Conservation (phyloP, 1,139 yeast genomes). For the Tardiomyces depauwii region DNA sequence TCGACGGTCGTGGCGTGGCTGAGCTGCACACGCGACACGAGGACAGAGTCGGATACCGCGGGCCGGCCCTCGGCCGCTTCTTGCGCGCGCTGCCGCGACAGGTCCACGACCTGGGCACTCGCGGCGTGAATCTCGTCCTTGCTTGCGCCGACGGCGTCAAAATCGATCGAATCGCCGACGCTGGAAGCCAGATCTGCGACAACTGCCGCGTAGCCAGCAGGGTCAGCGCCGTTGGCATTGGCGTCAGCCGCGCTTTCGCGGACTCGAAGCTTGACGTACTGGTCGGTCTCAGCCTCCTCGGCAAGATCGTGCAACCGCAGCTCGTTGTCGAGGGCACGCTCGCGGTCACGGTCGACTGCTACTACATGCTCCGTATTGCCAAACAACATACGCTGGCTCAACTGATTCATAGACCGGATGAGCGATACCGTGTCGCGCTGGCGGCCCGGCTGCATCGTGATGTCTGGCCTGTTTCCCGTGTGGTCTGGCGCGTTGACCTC, state of each 20-base stretch:
- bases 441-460: constrained; percentile 60
- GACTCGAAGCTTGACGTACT: constrained; percentile 40
- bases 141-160: constrained; percentile 2
- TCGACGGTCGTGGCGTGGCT: constrained; percentile 61
- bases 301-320: constrained; percentile 54
- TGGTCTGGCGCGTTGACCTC: constrained; percentile 68
- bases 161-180: constrained; percentile 1
- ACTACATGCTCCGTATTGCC: not conserved
- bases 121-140: not conserved
- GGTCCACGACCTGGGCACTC: not conserved
- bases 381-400: constrained; percentile 60
- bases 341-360: constrained; percentile 7
- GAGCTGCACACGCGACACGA: constrained; percentile 17
- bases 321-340: constrained; percentile 36
- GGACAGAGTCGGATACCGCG: not conserved
- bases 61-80: constrained; percentile 9
- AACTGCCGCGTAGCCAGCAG: constrained; percentile 1
- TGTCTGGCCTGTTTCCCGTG: constrained; percentile 74
- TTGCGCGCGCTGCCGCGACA: not conserved
- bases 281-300: constrained; percentile 18
- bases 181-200: not conserved
- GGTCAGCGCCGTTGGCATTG: constrained; percentile 1
- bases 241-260: constrained; percentile 45
- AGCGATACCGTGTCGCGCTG: constrained; percentile 59
- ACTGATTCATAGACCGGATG: constrained; percentile 77